phyloP scores from a whole-genome alignment of 2,329 filamentous ascomycete species.

The Dactylellina drechsleri region DNA sequence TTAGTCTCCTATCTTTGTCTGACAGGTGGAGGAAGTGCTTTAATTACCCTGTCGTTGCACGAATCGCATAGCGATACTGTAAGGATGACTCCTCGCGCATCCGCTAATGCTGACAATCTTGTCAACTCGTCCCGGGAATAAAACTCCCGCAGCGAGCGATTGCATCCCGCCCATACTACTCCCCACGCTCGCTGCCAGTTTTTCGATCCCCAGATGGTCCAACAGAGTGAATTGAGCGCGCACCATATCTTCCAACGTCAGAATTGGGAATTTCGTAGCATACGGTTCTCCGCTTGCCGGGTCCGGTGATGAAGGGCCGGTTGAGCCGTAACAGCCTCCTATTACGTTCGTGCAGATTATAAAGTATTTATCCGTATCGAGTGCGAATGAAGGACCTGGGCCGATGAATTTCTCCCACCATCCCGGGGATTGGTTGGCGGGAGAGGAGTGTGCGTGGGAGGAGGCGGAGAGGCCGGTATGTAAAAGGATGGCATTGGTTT shows the following conservation, averaged over 20 bases:
- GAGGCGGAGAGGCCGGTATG: conserved; percentile 97
- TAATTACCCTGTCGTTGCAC: conserved; percentile 80
- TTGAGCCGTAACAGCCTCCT: conserved; percentile 94
- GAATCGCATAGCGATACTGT: conserved; percentile 98
- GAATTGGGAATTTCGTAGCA: conserved; percentile 91
- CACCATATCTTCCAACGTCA: conserved; percentile 98
- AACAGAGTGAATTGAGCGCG: conserved; percentile 91
- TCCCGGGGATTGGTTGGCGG: conserved; percentile 82
- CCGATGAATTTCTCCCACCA: conserved; percentile 99
- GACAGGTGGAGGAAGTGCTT: conserved; percentile 8
- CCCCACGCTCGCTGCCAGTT: conserved; percentile 89
- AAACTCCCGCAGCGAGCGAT: conserved; percentile 82
- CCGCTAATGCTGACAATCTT: conserved; percentile 90
- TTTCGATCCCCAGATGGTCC: conserved; percentile 78
- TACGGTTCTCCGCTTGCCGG: conserved; percentile 80
- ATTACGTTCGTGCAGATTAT: conserved; percentile 97
- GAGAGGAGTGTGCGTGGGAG: conserved; percentile 94
- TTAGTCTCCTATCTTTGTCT: conserved; percentile 7
- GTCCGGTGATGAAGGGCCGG: conserved; percentile 86
- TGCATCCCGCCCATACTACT: conserved; percentile 99
- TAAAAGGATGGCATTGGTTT: conserved; percentile 87
- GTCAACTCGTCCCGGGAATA: conserved; percentile 83
- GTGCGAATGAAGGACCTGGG: conserved; percentile 70
- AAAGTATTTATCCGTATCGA: conserved; percentile 92
- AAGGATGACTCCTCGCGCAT: conserved; percentile 92